phyloP scores from a whole-genome alignment of 1,139 yeast species.

The Yamadazyma songkhlaensis region DNA sequence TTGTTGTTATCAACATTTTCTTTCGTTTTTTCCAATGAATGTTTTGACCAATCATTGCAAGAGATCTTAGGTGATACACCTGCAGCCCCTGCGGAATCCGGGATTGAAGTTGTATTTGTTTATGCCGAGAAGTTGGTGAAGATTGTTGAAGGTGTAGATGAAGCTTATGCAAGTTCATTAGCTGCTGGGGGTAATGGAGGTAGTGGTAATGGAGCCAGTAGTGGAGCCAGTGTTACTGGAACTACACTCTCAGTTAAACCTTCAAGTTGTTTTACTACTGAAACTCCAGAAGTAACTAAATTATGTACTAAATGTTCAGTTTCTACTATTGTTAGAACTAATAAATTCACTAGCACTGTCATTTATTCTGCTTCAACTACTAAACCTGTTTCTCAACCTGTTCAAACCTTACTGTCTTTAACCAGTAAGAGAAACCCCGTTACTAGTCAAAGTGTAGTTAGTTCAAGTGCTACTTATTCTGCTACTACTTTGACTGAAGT shows the following conservation, averaged over 20 bases:
- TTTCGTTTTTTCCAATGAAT: slow-evolving; percentile 2
- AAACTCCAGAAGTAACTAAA: slow-evolving; percentile 1
- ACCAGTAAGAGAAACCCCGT: slow-evolving; percentile 7
- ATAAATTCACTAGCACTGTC: neutral
- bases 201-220: neutral
- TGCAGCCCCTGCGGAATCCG: slow-evolving; percentile 1
- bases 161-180: neutral
- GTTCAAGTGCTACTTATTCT: slow-evolving; percentile 2
- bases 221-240: neutral
- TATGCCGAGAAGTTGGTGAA: slow-evolving; percentile 2
- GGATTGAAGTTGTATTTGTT: slow-evolving; percentile 8
- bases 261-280: slow-evolving; percentile 1
- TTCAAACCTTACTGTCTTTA: slow-evolving; percentile 6
- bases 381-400: neutral
- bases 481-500: neutral
- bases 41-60: slow-evolving; percentile 5
- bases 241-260: slow-evolving; percentile 2
- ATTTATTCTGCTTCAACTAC: slow-evolving; percentile 5
- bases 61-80: slow-evolving; percentile 6
- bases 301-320: slow-evolving; percentile 8
- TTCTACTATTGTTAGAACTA: slow-evolving; percentile 4
- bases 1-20: neutral
- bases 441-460: slow-evolving; percentile 1
- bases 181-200: neutral
- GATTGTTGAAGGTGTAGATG: no score